These are phyloP conservation scores for Rubroboletus satanas DNA, from an alignment of 768 basidiomycete species.

Conservation along the genomic window DNA sequence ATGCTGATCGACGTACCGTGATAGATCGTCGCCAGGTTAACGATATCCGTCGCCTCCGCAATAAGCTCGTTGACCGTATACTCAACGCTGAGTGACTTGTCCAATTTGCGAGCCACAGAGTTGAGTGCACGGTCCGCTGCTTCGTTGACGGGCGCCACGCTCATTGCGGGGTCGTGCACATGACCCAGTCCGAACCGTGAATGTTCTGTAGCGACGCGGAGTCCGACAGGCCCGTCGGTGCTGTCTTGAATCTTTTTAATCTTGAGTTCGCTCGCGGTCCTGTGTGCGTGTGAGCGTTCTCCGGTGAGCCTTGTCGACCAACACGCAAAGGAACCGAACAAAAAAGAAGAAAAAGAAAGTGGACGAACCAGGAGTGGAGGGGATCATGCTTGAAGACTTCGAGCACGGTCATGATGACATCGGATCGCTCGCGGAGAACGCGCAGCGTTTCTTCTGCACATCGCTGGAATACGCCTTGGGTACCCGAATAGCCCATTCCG, in stretches of 20 bases:
- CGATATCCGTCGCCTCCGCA: conserved; percentile 75
- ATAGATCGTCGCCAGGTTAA: conserved; percentile 78
- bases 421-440: conserved; percentile 80
- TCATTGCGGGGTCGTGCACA: conserved; percentile 50
- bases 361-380: conserved; percentile 78
- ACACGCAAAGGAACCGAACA: background rate
- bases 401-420: conserved; percentile 88
- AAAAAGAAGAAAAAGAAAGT: background rate
- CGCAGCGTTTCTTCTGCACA: conserved; percentile 94
- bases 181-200: conserved; percentile 45
- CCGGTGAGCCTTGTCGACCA: background rate
- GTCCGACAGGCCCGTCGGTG: conserved; percentile 25
- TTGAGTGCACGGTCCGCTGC: conserved; percentile 86
- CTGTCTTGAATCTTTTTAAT: conserved; percentile 58
- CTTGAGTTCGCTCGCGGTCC: conserved; percentile 78
- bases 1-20: conserved; percentile 45
- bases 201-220: conserved; percentile 18
- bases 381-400: conserved; percentile 98
- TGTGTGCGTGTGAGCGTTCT: conserved; percentile 21
- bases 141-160: conserved; percentile 70
- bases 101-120: conserved; percentile 77
- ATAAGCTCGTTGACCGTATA: conserved; percentile 93
- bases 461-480: conserved; percentile 90
- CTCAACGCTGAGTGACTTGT: conserved; percentile 82
- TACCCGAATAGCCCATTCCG: conserved; percentile 86